These are phyloP conservation scores for Fremontodendron californicum DNA, from an alignment of 345 rosid genomes.

Conservation along the genomic window DNA sequence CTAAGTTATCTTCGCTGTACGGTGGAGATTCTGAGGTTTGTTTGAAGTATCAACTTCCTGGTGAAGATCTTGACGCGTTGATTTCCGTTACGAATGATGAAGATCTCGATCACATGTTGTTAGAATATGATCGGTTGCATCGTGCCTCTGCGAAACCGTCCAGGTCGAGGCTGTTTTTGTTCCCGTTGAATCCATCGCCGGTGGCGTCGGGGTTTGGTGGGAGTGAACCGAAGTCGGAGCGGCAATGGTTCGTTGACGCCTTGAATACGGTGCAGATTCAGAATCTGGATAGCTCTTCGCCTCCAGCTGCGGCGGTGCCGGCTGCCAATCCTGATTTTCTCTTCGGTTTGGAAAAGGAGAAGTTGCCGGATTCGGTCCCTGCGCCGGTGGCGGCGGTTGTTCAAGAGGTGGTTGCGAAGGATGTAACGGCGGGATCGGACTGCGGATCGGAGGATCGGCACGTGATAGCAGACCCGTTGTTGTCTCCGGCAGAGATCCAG, in stretches of 20 bases:
- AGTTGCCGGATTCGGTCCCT: slow-evolving; percentile 22
- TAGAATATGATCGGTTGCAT: slow-evolving; percentile 54
- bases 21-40: slow-evolving; percentile 28
- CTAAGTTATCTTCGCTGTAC: slow-evolving; percentile 37
- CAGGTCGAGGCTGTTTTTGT: slow-evolving; percentile 50
- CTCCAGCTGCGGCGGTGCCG: slow-evolving; percentile 28
- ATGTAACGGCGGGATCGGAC: slow-evolving; percentile 36
- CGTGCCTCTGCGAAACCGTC: slow-evolving; percentile 46
- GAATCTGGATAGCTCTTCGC: slow-evolving; percentile 34
- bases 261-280: slow-evolving; percentile 45
- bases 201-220: slow-evolving; percentile 16
- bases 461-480: slow-evolving; percentile 22
- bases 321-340: slow-evolving; percentile 41
- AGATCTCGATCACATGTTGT: slow-evolving; percentile 65
- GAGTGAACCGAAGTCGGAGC: slow-evolving; percentile 35
- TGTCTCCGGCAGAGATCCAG: slow-evolving; percentile 35
- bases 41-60: slow-evolving; percentile 67
- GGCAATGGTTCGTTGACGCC: slow-evolving; percentile 60
- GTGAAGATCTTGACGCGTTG: slow-evolving; percentile 65
- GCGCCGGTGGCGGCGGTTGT: slow-evolving; percentile 23
- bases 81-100: slow-evolving; percentile 64
- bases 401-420: slow-evolving; percentile 29
- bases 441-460: slow-evolving; percentile 46
- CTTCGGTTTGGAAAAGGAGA: slow-evolving; percentile 49
- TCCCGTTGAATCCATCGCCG: slow-evolving; percentile 25